Evolutionary conservation across 208 protist species (phyloP).

Genomic region (Entamoeba histolytica): DNA sequence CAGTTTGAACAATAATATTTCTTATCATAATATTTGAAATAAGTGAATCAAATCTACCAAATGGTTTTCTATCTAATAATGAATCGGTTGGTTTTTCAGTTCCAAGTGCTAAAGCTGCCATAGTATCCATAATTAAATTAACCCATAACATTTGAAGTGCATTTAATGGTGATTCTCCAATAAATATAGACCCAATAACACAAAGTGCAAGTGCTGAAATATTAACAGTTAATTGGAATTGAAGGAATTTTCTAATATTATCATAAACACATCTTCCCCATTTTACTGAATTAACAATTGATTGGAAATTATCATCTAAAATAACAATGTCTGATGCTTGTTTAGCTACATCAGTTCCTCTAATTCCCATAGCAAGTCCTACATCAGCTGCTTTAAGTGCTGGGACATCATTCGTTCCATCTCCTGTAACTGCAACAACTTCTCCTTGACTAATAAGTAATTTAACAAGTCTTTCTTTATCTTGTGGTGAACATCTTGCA

Average conservation of each 20-base stretch:
- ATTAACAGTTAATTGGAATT: constrained; percentile 85
- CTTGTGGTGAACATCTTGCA: not conserved
- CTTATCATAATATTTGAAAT: constrained; percentile 11
- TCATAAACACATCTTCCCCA: constrained; percentile 85
- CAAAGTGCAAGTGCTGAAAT: constrained; percentile 65
- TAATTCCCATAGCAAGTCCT: constrained; percentile 79
- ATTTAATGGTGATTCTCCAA: constrained; percentile 13
- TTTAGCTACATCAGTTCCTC: constrained; percentile 74
- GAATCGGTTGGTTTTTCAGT: constrained; percentile 62
- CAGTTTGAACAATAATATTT: not conserved
- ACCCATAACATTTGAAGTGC: constrained; percentile 74
- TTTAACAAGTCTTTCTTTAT: not conserved
- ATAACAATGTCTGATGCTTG: constrained; percentile 67
- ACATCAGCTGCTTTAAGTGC: constrained; percentile 77
- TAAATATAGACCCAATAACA: constrained; percentile 49
- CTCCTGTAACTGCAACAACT: constrained; percentile 1
- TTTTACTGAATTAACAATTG: constrained; percentile 77
- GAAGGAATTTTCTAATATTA: constrained; percentile 8
- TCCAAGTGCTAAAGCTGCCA: constrained; percentile 77
- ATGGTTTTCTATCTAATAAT: constrained; percentile 8
- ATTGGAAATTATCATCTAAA: constrained; percentile 86
- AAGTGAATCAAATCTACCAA: not conserved
- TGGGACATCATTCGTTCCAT: constrained; percentile 68
- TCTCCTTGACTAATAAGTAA: not conserved
- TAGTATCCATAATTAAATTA: constrained; percentile 94